These are phyloP conservation scores for Acer yangbiense DNA, from an alignment of 345 rosid genomes.

Conservation along the genomic window DNA sequence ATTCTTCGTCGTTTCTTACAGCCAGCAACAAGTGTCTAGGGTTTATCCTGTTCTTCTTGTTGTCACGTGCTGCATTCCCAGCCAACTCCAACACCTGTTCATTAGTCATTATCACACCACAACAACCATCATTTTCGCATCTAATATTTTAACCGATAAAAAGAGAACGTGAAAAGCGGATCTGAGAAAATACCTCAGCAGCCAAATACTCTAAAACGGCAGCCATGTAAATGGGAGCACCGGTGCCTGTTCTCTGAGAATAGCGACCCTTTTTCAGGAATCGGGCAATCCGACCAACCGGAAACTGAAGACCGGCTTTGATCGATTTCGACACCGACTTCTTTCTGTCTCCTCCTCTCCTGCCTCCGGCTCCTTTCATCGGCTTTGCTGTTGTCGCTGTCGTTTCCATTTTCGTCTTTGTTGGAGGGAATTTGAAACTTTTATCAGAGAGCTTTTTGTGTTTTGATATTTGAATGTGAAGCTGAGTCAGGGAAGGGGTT, in stretches of 20 bases:
- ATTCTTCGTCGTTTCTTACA: conserved; percentile 65
- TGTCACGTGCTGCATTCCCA: conserved; percentile 71
- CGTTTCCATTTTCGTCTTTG: conserved; percentile 43
- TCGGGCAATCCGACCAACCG: conserved; percentile 74
- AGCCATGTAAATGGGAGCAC: conserved; percentile 74
- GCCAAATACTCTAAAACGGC: conserved; percentile 85
- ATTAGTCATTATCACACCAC: no score
- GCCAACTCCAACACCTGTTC: conserved; percentile 66
- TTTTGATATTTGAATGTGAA: not conserved
- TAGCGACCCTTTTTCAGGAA: conserved; percentile 76
- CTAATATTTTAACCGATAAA: no score
- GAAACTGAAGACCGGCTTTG: conserved; percentile 80
- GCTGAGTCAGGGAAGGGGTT: not conserved
- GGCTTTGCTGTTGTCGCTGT: conserved; percentile 35
- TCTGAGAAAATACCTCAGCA: conserved; percentile 55
- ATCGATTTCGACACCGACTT: conserved; percentile 61
- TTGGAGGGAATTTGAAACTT: not conserved
- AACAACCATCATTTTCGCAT: not conserved
- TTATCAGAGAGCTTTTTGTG: not conserved
- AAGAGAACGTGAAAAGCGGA: conserved; percentile 6
- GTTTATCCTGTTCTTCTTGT: conserved; percentile 67
- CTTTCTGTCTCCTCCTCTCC: conserved; percentile 62
- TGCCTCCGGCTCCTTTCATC: conserved; percentile 56
- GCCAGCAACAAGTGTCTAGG: conserved; percentile 63
- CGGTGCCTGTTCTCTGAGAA: conserved; percentile 60